Evolutionary conservation across 306 rosid species (phyloP).

Genomic region (Lathyrus oleraceus): DNA sequence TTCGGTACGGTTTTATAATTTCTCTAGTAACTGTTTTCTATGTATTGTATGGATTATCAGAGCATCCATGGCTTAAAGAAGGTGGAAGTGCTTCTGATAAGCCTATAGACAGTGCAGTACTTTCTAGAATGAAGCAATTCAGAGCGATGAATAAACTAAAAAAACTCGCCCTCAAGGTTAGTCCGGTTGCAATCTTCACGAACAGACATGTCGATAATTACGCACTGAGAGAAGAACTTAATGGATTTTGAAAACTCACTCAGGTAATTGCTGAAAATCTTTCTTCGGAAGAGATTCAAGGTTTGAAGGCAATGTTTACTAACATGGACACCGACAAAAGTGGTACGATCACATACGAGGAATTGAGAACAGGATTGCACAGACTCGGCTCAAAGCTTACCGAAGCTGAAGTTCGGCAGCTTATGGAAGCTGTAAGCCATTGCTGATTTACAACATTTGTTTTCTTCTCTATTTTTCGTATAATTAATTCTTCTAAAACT

Average conservation of each 20-base stretch:
- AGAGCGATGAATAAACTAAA: conserved; percentile 93
- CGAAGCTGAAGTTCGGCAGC: conserved; percentile 78
- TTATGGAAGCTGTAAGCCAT: conserved; percentile 80
- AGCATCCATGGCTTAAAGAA: conserved; percentile 94
- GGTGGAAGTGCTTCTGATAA: conserved; percentile 88
- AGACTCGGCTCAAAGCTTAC: conserved; percentile 83
- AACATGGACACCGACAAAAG: conserved; percentile 85
- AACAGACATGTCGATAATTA: background rate
- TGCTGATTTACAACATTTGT: conserved; percentile 18
- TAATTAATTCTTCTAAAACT: conserved; percentile 11
- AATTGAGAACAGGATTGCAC: conserved; percentile 72
- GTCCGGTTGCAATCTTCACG: conserved; percentile 19
- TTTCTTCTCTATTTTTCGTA: background rate
- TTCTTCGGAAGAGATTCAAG: conserved; percentile 45
- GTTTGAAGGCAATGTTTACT: conserved; percentile 60
- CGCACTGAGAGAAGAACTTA: background rate
- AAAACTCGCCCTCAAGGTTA: conserved; percentile 88
- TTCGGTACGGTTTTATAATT: background rate
- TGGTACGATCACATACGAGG: conserved; percentile 87
- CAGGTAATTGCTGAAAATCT: conserved; percentile 50
- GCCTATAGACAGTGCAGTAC: conserved; percentile 91
- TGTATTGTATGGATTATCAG: conserved; percentile 47
- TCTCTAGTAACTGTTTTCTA: conserved; percentile 33
- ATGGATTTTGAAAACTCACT: background rate
- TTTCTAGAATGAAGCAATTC: conserved; percentile 93